These are phyloP conservation scores for Salvia splendens DNA, from an alignment of 257 asterid genomes.

Conservation along the genomic window DNA sequence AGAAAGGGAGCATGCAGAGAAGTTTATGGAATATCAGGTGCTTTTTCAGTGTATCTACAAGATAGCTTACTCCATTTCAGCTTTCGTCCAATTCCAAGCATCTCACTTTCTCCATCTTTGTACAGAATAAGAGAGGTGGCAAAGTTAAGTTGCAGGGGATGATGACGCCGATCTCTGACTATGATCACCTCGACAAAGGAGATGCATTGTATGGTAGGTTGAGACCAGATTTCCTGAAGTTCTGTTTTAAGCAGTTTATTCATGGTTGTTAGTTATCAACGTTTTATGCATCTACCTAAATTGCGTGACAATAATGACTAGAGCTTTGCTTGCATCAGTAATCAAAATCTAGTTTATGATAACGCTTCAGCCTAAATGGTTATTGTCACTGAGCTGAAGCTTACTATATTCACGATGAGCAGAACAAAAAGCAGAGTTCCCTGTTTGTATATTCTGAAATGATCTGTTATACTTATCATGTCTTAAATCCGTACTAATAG, in stretches of 20 bases:
- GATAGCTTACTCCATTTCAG: constrained; percentile 7
- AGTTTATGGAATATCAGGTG: constrained; percentile 68
- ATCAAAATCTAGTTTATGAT: constrained; percentile 6
- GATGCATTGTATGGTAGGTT: constrained; percentile 31
- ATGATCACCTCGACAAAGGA: constrained; percentile 32
- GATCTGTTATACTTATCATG: neutral
- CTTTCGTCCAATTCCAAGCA: neutral
- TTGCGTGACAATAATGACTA: neutral
- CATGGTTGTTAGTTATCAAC: neutral
- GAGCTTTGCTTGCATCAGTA: constrained; percentile 1
- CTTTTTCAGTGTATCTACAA: neutral
- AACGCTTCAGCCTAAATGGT: constrained; percentile 18
- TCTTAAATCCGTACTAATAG: neutral
- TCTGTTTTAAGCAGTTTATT: neutral
- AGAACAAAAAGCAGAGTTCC: neutral
- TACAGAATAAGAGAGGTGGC: constrained; percentile 36
- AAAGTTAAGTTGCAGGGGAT: constrained; percentile 27
- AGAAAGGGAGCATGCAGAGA: constrained; percentile 68
- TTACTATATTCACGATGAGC: neutral
- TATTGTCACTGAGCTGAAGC: neutral
- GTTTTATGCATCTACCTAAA: neutral
- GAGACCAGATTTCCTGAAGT: neutral
- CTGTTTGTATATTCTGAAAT: neutral
- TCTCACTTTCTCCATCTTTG: constrained; percentile 16
- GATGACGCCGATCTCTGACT: constrained; percentile 28